Evolutionary conservation across 2,329 filamentous ascomycete species (phyloP).

Genomic region (Penicillium sp.): DNA sequence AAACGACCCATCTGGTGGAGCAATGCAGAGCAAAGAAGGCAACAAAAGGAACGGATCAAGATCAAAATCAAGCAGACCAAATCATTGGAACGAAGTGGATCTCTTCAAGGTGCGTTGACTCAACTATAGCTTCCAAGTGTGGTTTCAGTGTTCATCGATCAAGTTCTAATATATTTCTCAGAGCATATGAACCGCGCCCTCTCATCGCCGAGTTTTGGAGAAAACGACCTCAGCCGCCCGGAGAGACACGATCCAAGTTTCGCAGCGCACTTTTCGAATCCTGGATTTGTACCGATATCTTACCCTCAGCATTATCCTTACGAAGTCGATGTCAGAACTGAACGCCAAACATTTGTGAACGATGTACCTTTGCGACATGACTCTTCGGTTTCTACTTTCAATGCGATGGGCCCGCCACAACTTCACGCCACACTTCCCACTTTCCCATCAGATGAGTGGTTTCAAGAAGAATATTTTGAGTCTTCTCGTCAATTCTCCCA

Average conservation of each 20-base stretch:
- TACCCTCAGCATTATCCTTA: slow-evolving; percentile 64
- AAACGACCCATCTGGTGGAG: slow-evolving; percentile 97
- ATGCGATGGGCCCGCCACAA: slow-evolving; percentile 79
- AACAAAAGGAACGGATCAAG: slow-evolving; percentile 95
- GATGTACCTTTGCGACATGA: slow-evolving; percentile 81
- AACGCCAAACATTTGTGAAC: slow-evolving; percentile 89
- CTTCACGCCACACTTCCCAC: slow-evolving; percentile 64
- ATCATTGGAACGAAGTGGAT: slow-evolving; percentile 76
- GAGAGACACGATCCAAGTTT: slow-evolving; percentile 43
- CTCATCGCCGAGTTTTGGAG: slow-evolving; percentile 38
- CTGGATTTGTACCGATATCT: slow-evolving; percentile 57
- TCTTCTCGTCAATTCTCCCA: slow-evolving; percentile 43
- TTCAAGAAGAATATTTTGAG: slow-evolving; percentile 69
- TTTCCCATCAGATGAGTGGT: slow-evolving; percentile 65
- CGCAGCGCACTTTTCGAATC: slow-evolving; percentile 42
- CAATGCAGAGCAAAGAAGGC: slow-evolving; percentile 78
- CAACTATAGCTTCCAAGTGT: background rate
- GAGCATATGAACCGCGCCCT: background rate
- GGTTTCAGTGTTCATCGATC: background rate
- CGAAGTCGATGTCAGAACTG: slow-evolving; percentile 94
- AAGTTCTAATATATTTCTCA: background rate
- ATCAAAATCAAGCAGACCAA: slow-evolving; percentile 97
- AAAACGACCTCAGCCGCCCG: slow-evolving; percentile 66
- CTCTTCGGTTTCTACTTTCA: slow-evolving; percentile 88
- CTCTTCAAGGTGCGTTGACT: slow-evolving; percentile 39